Evolutionary conservation across 1,139 yeast species (phyloP).

Genomic region (Diutina catenulata): DNA sequence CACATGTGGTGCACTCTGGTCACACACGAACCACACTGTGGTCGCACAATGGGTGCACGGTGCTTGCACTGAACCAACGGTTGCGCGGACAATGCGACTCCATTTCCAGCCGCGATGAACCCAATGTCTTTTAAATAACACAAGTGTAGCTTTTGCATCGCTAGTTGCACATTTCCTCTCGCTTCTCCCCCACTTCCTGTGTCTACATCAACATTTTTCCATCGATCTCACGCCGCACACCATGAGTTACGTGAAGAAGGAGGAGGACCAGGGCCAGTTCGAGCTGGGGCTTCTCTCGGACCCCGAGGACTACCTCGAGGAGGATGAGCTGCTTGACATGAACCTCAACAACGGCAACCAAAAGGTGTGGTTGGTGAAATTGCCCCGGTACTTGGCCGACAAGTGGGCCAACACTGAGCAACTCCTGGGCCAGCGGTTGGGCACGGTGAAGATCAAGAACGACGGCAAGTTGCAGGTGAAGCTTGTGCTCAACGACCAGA

Average conservation of each 20-base stretch:
- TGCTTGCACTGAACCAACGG: no score
- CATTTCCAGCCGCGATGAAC: no score
- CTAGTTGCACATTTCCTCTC: no score
- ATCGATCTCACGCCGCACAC: background rate
- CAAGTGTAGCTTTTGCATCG: no score
- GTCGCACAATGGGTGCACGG: no score
- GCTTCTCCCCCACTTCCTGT: background rate
- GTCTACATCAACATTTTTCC: background rate
- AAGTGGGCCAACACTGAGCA: constrained; percentile 60
- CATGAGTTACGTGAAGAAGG: background rate
- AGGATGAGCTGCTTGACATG: constrained; percentile 53
- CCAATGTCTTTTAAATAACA: no score
- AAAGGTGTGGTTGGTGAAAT: constrained; percentile 84
- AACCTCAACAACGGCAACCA: constrained; percentile 41
- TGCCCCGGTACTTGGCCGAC: constrained; percentile 80
- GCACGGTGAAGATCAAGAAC: constrained; percentile 58
- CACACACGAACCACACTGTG: no score
- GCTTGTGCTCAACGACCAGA: constrained; percentile 36
- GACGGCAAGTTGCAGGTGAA: constrained; percentile 39
- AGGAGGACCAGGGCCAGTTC: constrained; percentile 6
- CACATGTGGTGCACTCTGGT: no score
- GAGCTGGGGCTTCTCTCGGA: constrained; percentile 22
- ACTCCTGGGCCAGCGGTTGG: constrained; percentile 65
- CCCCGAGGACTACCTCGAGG: constrained; percentile 38
- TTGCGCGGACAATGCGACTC: no score